Evolutionary conservation across 2,329 filamentous ascomycete genomes (phyloP).

Genomic region (Hypoxylon sp.): DNA sequence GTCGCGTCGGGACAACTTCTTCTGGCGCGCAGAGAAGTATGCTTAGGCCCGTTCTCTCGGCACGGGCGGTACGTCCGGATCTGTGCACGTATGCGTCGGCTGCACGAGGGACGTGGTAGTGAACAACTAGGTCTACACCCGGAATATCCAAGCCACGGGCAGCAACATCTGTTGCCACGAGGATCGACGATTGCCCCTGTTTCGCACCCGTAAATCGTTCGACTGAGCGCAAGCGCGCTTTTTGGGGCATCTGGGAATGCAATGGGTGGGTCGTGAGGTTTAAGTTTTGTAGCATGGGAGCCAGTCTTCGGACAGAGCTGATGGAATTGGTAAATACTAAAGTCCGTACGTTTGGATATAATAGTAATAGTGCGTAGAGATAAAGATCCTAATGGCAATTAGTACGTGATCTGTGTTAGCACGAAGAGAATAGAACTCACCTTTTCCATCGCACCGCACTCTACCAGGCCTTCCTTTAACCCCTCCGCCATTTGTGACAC

Average conservation of each 20-base stretch:
- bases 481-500: conserved; percentile 87
- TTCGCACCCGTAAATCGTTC: conserved; percentile 83
- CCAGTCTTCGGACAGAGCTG: conserved; percentile 86
- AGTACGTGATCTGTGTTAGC: conserved; percentile 20
- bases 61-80: conserved; percentile 92
- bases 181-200: conserved; percentile 68
- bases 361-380: conserved; percentile 86
- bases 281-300: conserved; percentile 85
- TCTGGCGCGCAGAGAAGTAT: conserved; percentile 92
- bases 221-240: conserved; percentile 90
- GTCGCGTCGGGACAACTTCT: conserved; percentile 85
- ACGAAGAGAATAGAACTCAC: conserved; percentile 55
- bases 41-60: conserved; percentile 79
- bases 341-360: conserved; percentile 83
- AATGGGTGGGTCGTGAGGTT: conserved; percentile 80
- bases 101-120: conserved; percentile 93
- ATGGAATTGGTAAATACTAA: conserved; percentile 98
- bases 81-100: conserved; percentile 96
- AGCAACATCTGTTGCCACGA: conserved; percentile 93
- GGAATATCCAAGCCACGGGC: conserved; percentile 94
- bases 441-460: conserved; percentile 95
- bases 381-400: conserved; percentile 77
- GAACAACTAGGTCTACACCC: conserved; percentile 87
- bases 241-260: conserved; percentile 96
- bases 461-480: conserved; percentile 88